These are phyloP conservation scores for Nitzschia inconspicua DNA, from an alignment of 108 stramenopile species.

Conservation along the genomic window DNA sequence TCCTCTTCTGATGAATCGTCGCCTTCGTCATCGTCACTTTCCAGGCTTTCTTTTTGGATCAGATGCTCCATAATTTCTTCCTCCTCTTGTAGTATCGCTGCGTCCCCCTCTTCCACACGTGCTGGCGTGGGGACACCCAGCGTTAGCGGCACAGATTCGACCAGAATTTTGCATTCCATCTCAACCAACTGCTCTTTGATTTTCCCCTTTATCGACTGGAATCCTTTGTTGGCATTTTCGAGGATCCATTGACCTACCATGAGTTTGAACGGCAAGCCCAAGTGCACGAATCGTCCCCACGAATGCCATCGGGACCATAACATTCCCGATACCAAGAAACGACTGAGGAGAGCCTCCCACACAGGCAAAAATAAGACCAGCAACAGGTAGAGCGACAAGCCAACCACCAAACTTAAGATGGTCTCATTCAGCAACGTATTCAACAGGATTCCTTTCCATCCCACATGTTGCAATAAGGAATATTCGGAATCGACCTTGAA, in stretches of 20 bases:
- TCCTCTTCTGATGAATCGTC: too few species aligned
- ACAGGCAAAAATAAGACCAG: constrained; percentile 56
- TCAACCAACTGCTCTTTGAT: constrained; percentile 70
- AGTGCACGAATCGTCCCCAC: constrained; percentile 72
- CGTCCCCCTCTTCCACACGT: too few species aligned
- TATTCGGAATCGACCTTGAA: constrained; percentile 58
- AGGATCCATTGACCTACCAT: constrained; percentile 68
- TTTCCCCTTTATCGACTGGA: constrained; percentile 39
- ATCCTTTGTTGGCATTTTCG: constrained; percentile 45
- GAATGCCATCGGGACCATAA: constrained; percentile 67
- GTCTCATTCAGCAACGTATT: constrained; percentile 54
- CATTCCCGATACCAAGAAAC: constrained; percentile 49
- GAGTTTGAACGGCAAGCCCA: constrained; percentile 82
- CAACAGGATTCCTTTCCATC: constrained; percentile 57
- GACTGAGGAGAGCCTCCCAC: constrained; percentile 47
- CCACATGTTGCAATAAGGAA: constrained; percentile 64
- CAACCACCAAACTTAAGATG: constrained; percentile 37
- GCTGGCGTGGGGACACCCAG: too few species aligned
- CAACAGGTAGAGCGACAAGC: constrained; percentile 28
- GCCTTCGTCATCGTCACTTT: too few species aligned
- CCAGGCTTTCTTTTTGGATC: too few species aligned
- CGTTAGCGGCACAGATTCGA: constrained; percentile 68
- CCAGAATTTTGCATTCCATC: constrained; percentile 70
- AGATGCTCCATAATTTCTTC: too few species aligned
- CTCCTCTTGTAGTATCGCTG: too few species aligned